Base-by-base conservation (phyloP, 257 asterid species). In the Agastache rugosa region DNA sequence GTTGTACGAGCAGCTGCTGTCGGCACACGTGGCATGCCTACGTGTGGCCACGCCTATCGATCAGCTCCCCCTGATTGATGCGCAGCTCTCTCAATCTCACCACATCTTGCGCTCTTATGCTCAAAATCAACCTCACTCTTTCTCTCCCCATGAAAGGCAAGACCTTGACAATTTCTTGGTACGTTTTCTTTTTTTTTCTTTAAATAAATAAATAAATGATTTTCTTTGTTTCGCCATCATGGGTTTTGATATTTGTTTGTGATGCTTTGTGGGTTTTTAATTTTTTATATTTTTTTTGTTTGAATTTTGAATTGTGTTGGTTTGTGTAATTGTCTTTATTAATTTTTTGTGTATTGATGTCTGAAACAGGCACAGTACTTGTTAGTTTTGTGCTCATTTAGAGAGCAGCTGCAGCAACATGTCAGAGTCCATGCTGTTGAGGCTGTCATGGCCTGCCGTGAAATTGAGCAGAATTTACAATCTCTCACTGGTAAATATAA, bases 401-500 rank as follows among this genome's bases (percentile, higher is more conserved):
- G 91, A 86, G 98, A 95, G 76, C 94, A 95, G 80, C 88, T 95
- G 76, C 98, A 95, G 91, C 96, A 92, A 71, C 99, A 95, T 85
- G 98, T 95, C 85, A 90, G 98, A 85, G 86, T 92, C 70, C 98
- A 92, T 69, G 99, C 98, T 62, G 98, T 90, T 71, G 98, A 95
- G 84, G 99, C 99, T 48, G 97, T 92, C 78, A 92, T 94, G 96
- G 97, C 97, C 78, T 92, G 97, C 89, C 92, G 97, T 77, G 97
- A 94, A 83, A 91, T 94, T 76, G 97, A 94, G 72, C 97, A 89
- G 71, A 90, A 79, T 75, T 80, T 94, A 44, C 99, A 85, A 79
- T 76, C 90, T 80, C 88, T 94, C 74, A 94, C 99, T 20, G 99
- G 99, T 90, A 84, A 37, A 15, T 19, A 2, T 61, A n/a, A n/a